A percentile compares a stretch with the other conserved stretches of the same genome.
phyloP scores from a whole-genome alignment of 1,284 basidiomycete species.

The Leccinum ponderosum region DNA sequence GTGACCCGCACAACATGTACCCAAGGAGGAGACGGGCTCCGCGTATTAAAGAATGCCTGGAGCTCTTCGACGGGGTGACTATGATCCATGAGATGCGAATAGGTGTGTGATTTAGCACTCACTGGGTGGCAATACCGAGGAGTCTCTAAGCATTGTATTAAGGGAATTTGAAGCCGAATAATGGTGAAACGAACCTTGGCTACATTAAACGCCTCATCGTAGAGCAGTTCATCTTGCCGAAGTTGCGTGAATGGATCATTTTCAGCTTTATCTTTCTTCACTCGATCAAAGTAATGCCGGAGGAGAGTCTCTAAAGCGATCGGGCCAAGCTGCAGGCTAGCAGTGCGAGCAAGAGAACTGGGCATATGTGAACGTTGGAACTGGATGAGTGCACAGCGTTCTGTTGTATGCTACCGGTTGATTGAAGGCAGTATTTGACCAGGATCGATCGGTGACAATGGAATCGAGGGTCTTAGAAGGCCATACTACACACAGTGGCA shows the following conservation, averaged over 20 bases:
- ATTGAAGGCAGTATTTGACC: background rate
- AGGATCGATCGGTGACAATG: background rate
- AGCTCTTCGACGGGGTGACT: constrained; percentile 84
- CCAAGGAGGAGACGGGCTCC: constrained; percentile 88
- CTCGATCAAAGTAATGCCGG: constrained; percentile 77
- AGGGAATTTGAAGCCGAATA: background rate
- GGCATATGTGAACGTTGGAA: constrained; percentile 21
- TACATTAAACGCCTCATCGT: constrained; percentile 80
- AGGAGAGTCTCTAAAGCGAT: constrained; percentile 77
- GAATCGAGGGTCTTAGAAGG: background rate
- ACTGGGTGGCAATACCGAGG: constrained; percentile 56
- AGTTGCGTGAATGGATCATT: constrained; percentile 43
- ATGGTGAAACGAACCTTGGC: constrained; percentile 60
- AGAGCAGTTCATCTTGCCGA: constrained; percentile 76
- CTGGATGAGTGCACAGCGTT: background rate
- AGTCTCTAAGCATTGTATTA: constrained; percentile 46
- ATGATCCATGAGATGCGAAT: constrained; percentile 3
- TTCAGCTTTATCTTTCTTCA: constrained; percentile 45
- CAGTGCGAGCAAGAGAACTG: constrained; percentile 59
- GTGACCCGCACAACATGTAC: constrained; percentile 76
- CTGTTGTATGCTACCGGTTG: background rate
- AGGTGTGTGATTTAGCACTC: constrained; percentile 21
- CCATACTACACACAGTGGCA: background rate
- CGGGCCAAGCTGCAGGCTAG: constrained; percentile 68
- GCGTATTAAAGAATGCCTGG: constrained; percentile 83